These are phyloP conservation scores for Kockiozyma suomiensis DNA, from an alignment of 805 yeast species.

Conservation along the genomic window DNA sequence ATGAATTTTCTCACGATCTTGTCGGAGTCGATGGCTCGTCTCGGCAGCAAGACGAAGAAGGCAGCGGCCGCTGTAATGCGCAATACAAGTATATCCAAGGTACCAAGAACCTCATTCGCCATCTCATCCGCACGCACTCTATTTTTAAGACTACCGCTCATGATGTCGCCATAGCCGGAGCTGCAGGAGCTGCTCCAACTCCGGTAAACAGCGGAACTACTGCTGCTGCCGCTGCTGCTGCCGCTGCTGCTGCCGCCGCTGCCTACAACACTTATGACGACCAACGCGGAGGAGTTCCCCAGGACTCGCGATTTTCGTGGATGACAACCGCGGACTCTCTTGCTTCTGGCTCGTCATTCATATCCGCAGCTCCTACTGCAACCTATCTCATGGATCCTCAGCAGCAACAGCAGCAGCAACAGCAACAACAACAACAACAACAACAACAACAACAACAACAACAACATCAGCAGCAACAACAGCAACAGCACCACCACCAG, in stretches of 20 bases:
- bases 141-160: constrained; percentile 31
- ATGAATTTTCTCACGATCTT: constrained; percentile 10
- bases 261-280: constrained; percentile 15
- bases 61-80: constrained; percentile 17
- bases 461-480: neutral
- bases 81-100: constrained; percentile 34
- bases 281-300: constrained; percentile 13
- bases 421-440: neutral
- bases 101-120: constrained; percentile 34
- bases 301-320: constrained; percentile 28
- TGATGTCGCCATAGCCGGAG: constrained; percentile 4
- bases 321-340: constrained; percentile 26
- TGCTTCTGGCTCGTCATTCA: constrained; percentile 13
- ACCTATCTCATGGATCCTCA: constrained; percentile 22
- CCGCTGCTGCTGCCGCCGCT: constrained; percentile 4
- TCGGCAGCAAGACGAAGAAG: constrained; percentile 5
- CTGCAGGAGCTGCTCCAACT: constrained; percentile 4
- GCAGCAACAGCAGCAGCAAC: constrained; percentile 14
- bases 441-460: neutral
- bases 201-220: neutral
- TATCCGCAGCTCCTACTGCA: constrained; percentile 11
- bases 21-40: neutral
- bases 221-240: constrained; percentile 8
- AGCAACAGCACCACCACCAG: neutral
- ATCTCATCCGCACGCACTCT: constrained; percentile 28